Conservation (phyloP, 371 early-diverging fungal species). For the Nematocida major region DNA sequence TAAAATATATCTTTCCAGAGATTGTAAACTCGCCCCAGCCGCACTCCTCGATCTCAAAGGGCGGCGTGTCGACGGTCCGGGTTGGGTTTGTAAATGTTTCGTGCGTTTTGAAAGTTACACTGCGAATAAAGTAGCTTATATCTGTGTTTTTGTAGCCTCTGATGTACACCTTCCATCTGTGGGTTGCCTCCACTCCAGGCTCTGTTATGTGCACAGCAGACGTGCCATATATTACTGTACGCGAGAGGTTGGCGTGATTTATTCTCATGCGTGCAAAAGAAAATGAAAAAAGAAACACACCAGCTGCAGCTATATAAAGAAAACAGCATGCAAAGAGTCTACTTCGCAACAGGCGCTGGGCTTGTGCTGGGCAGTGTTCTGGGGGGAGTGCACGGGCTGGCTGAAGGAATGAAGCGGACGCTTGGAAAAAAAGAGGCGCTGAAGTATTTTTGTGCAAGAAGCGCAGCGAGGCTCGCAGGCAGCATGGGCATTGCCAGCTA, state of each 20-base stretch:
- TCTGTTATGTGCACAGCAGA: constrained; percentile 22
- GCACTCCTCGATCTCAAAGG: constrained; percentile 53
- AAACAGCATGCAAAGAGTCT: background rate
- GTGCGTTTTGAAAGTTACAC: constrained; percentile 50
- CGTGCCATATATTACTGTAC: constrained; percentile 49
- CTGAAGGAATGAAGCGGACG: background rate
- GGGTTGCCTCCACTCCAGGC: constrained; percentile 32
- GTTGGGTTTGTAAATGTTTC: constrained; percentile 53
- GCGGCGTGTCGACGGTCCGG: constrained; percentile 41
- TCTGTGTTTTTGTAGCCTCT: constrained; percentile 50
- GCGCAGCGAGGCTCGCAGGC: constrained; percentile 1
- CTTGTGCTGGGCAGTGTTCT: background rate
- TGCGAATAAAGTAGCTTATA: constrained; percentile 49
- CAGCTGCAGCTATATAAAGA: constrained; percentile 1
- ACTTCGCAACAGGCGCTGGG: constrained; percentile 31
- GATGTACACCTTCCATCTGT: constrained; percentile 46
- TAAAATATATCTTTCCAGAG: constrained; percentile 49
- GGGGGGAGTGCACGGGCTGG: constrained; percentile 20
- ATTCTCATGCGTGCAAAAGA: constrained; percentile 50
- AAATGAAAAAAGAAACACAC: constrained; percentile 33
- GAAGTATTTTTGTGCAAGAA: background rate
- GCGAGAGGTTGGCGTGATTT: constrained; percentile 52
- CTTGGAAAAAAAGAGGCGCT: constrained; percentile 19
- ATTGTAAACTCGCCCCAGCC: constrained; percentile 57
- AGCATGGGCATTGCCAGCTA: background rate